These are phyloP conservation scores for Arabidopsis suecica DNA, from an alignment of 345 rosid species.

Conservation along the genomic window DNA sequence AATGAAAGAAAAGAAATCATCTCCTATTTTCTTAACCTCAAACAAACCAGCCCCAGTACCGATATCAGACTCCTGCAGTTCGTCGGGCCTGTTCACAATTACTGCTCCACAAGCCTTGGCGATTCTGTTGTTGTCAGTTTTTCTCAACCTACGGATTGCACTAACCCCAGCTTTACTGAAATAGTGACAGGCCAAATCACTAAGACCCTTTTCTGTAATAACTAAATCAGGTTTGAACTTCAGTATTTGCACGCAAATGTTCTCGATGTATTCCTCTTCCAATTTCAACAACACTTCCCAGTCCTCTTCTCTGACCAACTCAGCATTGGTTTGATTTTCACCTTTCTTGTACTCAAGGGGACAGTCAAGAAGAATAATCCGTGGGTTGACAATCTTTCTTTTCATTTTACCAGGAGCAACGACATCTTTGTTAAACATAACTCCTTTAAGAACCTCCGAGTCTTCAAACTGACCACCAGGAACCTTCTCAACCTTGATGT, in stretches of 20 bases:
- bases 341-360: slow-evolving; percentile 99
- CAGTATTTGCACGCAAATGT: slow-evolving; percentile 77
- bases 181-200: slow-evolving; percentile 95
- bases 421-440: slow-evolving; percentile 94
- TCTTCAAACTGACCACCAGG: slow-evolving; percentile 97
- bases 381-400: slow-evolving; percentile 85
- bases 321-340: slow-evolving; percentile 97
- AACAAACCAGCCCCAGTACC: slow-evolving; percentile 95
- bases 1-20: slow-evolving; percentile 87
- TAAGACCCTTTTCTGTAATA: slow-evolving; percentile 93
- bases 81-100: slow-evolving; percentile 92
- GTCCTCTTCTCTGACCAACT: slow-evolving; percentile 88
- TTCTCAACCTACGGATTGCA: slow-evolving; percentile 95
- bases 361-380: slow-evolving; percentile 85
- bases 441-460: slow-evolving; percentile 89
- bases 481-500: slow-evolving; percentile 93
- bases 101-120: slow-evolving; percentile 98
- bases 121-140: slow-evolving; percentile 88
- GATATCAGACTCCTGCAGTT: slow-evolving; percentile 94
- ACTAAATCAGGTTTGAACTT: slow-evolving; percentile 94
- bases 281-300: slow-evolving; percentile 85
- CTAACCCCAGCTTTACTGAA: slow-evolving; percentile 93
- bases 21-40: slow-evolving; percentile 96
- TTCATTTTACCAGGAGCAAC: slow-evolving; percentile 98
- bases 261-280: slow-evolving; percentile 95